Evolutionary conservation across 2,329 filamentous ascomycete species (phyloP), one percentile per base, ranked within the genome.

Genomic region (Stachybotrys elegans): DNA sequence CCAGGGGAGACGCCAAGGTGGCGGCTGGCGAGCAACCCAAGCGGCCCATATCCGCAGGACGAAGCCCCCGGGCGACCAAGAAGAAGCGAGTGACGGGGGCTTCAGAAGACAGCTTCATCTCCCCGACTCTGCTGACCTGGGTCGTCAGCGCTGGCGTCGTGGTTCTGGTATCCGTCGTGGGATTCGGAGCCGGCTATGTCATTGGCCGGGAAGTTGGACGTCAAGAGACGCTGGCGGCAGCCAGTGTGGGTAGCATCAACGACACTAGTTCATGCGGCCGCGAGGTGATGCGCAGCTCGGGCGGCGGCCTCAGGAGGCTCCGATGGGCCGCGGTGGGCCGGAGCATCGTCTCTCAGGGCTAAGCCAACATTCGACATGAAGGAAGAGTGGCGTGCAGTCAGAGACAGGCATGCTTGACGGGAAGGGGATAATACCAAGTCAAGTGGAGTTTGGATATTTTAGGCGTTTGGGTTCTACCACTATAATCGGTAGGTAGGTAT

Each of bases 101-200:
- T 2, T 54, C 56, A 2, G 57, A 69, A 6, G 67, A 68, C 22
- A 57, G 69, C 3, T 57, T 73, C 27, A 71, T 83, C 42, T 80
- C 74, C 41, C 79, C 80, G 25, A 83, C 80, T 2, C 62, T 83
- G 7, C 59, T 84, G 40, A 80, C 81, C 0, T 84, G 81, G 78
- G 78, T 82, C 6, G 72, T 85, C 43, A 80, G 78, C 45, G 81
- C 82, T 7, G 81, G 83, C 16, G 81, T 85, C 1, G 78, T 86
- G 2, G 80, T 86, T 8, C 69, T 86, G 11, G 77, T 86, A 4
- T 82, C 78, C 7, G 82, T 84, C 2, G 81, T 86, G 25, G 81
- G 81, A 3, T 86, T 86, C 51, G 80, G 82, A 3, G 82, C 82
- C 8, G 82, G 83, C 11, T 84, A 84, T 54, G 81, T 84, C 20